Evolutionary conservation across 179 eudicot genomes (phyloP).

Genomic region (Silene noctiflora): DNA sequence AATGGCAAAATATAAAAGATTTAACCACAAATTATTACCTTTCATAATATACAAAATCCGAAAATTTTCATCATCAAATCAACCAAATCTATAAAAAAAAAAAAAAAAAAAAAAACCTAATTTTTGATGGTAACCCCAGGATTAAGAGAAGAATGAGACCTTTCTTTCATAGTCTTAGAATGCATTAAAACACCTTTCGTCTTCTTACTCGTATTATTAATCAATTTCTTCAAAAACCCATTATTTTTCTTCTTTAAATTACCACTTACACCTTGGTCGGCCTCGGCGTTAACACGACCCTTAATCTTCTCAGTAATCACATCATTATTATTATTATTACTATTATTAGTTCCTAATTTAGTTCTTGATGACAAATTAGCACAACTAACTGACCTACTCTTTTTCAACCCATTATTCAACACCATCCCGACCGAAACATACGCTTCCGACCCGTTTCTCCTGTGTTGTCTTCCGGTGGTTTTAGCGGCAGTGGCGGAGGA

Average conservation of each 20-base stretch:
- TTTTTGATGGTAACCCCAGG: neutral
- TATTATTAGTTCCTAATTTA: conserved; percentile 11
- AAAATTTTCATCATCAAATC: neutral
- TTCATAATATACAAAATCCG: neutral
- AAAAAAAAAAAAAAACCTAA: neutral
- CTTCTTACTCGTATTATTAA: conserved; percentile 32
- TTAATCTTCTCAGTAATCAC: conserved; percentile 1
- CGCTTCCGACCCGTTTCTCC: conserved; percentile 35
- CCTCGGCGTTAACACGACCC: neutral
- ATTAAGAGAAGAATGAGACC: conserved; percentile 8
- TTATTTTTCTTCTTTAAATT: conserved; percentile 28
- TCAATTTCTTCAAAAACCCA: conserved; percentile 39
- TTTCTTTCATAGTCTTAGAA: conserved; percentile 35
- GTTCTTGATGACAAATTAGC: conserved; percentile 27
- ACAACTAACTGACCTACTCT: conserved; percentile 39
- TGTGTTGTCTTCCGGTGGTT: conserved; percentile 16
- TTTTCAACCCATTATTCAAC: conserved; percentile 37
- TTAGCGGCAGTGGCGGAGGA: conserved; percentile 25
- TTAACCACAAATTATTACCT: conserved; percentile 8
- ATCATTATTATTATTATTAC: neutral
- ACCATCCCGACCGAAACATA: conserved; percentile 36
- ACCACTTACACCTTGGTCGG: neutral
- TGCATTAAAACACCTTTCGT: conserved; percentile 34
- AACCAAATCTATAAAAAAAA: neutral
- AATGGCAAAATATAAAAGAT: neutral